These are phyloP conservation scores for Colletotrichum sp. DNA, from an alignment of 2,329 filamentous ascomycete genomes.

Conservation along the genomic window DNA sequence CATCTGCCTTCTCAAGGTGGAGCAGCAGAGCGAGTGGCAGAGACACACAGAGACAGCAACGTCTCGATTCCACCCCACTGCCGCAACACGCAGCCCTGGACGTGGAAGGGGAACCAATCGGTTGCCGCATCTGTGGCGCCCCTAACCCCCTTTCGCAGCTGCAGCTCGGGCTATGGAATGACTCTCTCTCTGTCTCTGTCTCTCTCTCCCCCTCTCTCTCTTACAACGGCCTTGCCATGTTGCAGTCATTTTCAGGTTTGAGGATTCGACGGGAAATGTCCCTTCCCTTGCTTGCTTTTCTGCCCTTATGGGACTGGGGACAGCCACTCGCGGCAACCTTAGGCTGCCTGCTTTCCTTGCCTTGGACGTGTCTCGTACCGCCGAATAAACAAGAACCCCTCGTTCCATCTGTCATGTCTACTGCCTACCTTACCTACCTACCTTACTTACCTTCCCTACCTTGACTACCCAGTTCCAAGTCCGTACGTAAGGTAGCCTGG, in stretches of 20 bases:
- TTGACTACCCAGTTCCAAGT: neutral
- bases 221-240: neutral
- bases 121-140: neutral
- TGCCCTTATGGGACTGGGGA: neutral
- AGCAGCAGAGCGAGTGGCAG: neutral
- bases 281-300: neutral
- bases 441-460: neutral
- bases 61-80: neutral
- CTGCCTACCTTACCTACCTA: neutral
- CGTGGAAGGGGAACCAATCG: constrained; percentile 6
- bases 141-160: neutral
- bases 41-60: neutral
- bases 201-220: too few relatives aligned
- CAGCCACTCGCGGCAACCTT: neutral
- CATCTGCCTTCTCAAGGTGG: neutral
- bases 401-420: neutral
- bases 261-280: neutral
- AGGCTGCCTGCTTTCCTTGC: neutral
- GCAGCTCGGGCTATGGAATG: constrained; percentile 8
- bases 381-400: neutral
- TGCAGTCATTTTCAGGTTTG: neutral
- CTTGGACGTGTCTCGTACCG: neutral
- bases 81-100: neutral
- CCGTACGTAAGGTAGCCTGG: neutral
- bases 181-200: neutral